phyloP scores from a whole-genome alignment of 2,329 filamentous ascomycete species.

The Microcyclospora tardicrescens region DNA sequence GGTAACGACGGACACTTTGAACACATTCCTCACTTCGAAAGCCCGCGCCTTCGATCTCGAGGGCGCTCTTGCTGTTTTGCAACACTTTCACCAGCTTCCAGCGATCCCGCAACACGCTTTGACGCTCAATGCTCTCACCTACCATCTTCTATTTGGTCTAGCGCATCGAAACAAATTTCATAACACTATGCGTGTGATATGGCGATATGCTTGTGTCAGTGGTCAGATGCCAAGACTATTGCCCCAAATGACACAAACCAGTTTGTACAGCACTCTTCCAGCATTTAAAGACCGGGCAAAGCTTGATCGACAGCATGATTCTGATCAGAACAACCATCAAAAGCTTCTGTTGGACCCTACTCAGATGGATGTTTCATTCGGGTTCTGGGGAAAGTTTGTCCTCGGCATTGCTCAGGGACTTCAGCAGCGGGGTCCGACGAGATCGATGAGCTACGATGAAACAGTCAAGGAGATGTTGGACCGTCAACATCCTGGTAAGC shows the following conservation, averaged over 20 bases:
- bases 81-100: constrained; percentile 7
- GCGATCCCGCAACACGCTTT: not conserved
- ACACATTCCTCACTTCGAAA: constrained; percentile 15
- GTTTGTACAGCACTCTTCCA: constrained; percentile 3
- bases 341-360: not conserved
- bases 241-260: not conserved
- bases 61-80: constrained; percentile 9
- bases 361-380: constrained; percentile 6
- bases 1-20: constrained; percentile 10
- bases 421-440: too few relatives aligned
- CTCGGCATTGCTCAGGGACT: constrained; percentile 7
- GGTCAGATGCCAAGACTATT: constrained; percentile 4
- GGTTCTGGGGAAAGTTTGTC: constrained; percentile 15
- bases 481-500: too few relatives aligned
- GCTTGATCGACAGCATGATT: not conserved
- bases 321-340: too few relatives aligned
- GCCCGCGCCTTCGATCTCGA: constrained; percentile 5
- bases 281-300: not conserved
- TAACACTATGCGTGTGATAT: constrained; percentile 21
- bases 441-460: too few relatives aligned
- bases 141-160: constrained; percentile 12
- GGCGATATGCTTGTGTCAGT: constrained; percentile 20
- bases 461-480: too few relatives aligned
- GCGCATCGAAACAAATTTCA: constrained; percentile 13
- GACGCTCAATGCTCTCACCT: constrained; percentile 6